These are phyloP conservation scores for Aspergillus sp. DNA, from an alignment of 2,329 filamentous ascomycete species.

Conservation along the genomic window DNA sequence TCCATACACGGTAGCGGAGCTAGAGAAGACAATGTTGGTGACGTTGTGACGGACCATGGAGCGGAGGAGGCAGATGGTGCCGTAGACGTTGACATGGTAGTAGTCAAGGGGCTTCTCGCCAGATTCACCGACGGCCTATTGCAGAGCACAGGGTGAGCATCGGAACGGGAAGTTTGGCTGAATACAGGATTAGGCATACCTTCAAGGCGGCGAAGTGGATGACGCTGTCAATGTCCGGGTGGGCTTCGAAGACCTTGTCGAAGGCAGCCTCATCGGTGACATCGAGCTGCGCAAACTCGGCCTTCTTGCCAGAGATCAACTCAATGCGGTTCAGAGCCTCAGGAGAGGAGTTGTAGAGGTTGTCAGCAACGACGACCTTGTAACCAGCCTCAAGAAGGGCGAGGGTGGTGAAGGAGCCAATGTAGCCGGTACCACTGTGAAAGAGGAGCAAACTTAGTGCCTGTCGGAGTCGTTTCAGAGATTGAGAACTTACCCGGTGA, in stretches of 20 bases:
- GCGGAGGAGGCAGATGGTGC: slow-evolving; percentile 81
- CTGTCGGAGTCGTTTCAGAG: slow-evolving; percentile 10
- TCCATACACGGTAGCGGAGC: slow-evolving; percentile 95
- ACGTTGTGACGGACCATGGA: slow-evolving; percentile 90
- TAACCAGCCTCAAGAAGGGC: slow-evolving; percentile 91
- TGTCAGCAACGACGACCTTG: slow-evolving; percentile 95
- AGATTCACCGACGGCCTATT: slow-evolving; percentile 90
- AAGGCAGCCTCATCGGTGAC: slow-evolving; percentile 81
- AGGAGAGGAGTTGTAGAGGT: slow-evolving; percentile 91
- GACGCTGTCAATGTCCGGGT: slow-evolving; percentile 94
- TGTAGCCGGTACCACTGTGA: slow-evolving; percentile 91
- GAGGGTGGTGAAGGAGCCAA: slow-evolving; percentile 94
- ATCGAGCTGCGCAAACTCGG: slow-evolving; percentile 81
- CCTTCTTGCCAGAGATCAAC: slow-evolving; percentile 84
- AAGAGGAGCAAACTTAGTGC: slow-evolving; percentile 21
- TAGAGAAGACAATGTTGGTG: slow-evolving; percentile 97
- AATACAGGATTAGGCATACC: slow-evolving; percentile 48
- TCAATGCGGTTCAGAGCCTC: slow-evolving; percentile 94
- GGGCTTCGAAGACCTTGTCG: slow-evolving; percentile 81
- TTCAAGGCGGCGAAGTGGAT: slow-evolving; percentile 99
- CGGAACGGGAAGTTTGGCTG: neutral
- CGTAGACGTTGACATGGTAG: slow-evolving; percentile 94
- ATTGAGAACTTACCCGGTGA: slow-evolving; percentile 74
- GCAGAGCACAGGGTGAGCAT: neutral
- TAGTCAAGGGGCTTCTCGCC: slow-evolving; percentile 93